These are phyloP conservation scores for Podospora appendiculata DNA, from an alignment of 495 filamentous ascomycete genomes.

Conservation along the genomic window DNA sequence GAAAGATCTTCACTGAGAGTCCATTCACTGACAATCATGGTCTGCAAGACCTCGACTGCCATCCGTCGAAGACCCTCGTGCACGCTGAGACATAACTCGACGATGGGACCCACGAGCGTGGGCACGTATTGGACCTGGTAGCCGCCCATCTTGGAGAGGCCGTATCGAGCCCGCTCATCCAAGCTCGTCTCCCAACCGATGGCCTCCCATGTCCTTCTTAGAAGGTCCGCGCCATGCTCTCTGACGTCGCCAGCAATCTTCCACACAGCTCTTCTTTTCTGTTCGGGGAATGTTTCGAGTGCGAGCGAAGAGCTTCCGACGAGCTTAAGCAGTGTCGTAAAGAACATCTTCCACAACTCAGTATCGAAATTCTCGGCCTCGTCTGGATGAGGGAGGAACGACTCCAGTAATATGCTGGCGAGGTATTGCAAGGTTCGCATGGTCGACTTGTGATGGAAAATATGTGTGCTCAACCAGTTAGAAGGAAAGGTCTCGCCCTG, in stretches of 20 bases:
- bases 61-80: slow-evolving; percentile 85
- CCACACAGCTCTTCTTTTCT: slow-evolving; percentile 93
- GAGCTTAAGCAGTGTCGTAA: slow-evolving; percentile 79
- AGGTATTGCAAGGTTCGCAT: slow-evolving; percentile 84
- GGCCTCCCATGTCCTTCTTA: slow-evolving; percentile 84
- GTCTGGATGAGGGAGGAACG: slow-evolving; percentile 76
- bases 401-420: slow-evolving; percentile 65
- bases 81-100: slow-evolving; percentile 90
- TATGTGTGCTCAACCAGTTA: slow-evolving; percentile 85
- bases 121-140: slow-evolving; percentile 99
- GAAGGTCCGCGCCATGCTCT: slow-evolving; percentile 78
- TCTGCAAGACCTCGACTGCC: slow-evolving; percentile 87
- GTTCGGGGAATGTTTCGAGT: slow-evolving; percentile 93
- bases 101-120: slow-evolving; percentile 79
- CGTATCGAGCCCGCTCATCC: slow-evolving; percentile 66
- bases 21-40: slow-evolving; percentile 99
- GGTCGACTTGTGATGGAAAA: slow-evolving; percentile 89
- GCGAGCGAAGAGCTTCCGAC: slow-evolving; percentile 83
- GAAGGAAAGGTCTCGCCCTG: slow-evolving; percentile 84
- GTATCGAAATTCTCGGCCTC: slow-evolving; percentile 91
- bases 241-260: slow-evolving; percentile 97
- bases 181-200: slow-evolving; percentile 90
- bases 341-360: slow-evolving; percentile 89
- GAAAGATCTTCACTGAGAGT: slow-evolving; percentile 88
- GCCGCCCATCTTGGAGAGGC: slow-evolving; percentile 78